These are phyloP conservation scores for Gentiana macrophylla DNA, from an alignment of 257 asterid genomes.

Conservation along the genomic window DNA sequence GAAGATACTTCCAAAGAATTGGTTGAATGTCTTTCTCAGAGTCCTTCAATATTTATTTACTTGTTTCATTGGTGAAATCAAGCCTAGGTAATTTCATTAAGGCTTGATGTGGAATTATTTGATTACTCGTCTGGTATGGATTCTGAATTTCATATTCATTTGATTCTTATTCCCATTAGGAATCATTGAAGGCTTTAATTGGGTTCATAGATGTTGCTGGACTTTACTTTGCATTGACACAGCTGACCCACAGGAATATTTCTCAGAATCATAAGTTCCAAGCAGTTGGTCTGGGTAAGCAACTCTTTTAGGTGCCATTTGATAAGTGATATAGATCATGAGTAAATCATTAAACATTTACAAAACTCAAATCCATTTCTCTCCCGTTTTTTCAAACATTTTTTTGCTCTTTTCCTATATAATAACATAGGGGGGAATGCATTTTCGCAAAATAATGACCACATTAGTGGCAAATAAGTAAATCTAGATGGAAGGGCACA, in stretches of 20 bases:
- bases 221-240: slow-evolving; percentile 93
- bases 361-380: too few relatives aligned
- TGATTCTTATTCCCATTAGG: slow-evolving; percentile 36
- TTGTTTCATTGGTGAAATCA: too few relatives aligned
- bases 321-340: neutral
- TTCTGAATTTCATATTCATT: neutral
- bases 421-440: too few relatives aligned
- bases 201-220: slow-evolving; percentile 98
- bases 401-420: too few relatives aligned
- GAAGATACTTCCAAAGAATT: too few relatives aligned
- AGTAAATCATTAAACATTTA: too few relatives aligned
- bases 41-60: too few relatives aligned
- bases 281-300: slow-evolving; percentile 98
- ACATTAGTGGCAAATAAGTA: too few relatives aligned
- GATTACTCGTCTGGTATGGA: neutral
- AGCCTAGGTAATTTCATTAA: neutral
- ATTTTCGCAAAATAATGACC: too few relatives aligned
- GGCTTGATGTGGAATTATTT: neutral
- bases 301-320: slow-evolving; percentile 1
- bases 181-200: slow-evolving; percentile 77
- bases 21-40: too few relatives aligned
- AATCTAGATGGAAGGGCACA: too few relatives aligned
- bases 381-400: too few relatives aligned
- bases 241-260: slow-evolving; percentile 87
- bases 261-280: slow-evolving; percentile 98